These are phyloP conservation scores for Geotrichum carabidarum DNA, from an alignment of 1,139 yeast genomes.

Conservation along the genomic window DNA sequence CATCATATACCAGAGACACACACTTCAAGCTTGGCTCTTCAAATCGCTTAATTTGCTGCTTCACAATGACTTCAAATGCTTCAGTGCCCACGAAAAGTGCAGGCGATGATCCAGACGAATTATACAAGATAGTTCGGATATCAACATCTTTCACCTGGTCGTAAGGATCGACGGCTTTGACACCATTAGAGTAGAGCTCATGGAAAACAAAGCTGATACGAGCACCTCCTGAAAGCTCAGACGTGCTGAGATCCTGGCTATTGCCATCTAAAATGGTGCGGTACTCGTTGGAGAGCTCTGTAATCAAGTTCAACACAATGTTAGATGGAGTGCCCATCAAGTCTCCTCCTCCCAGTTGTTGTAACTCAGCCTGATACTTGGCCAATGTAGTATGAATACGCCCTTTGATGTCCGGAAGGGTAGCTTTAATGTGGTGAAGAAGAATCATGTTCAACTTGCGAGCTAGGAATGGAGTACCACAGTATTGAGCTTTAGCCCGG, in stretches of 20 bases:
- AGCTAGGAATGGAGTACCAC: slow-evolving; percentile 97
- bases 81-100: slow-evolving; percentile 94
- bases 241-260: slow-evolving; percentile 73
- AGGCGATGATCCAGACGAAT: slow-evolving; percentile 94
- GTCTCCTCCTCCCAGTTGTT: slow-evolving; percentile 66
- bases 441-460: slow-evolving; percentile 85
- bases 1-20: slow-evolving; percentile 88
- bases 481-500: slow-evolving; percentile 81
- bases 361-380: slow-evolving; percentile 78
- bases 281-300: slow-evolving; percentile 89
- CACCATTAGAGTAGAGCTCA: slow-evolving; percentile 90
- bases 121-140: slow-evolving; percentile 88
- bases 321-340: slow-evolving; percentile 84
- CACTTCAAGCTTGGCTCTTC: slow-evolving; percentile 94
- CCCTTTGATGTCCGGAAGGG: slow-evolving; percentile 91
- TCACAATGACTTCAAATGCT: slow-evolving; percentile 92
- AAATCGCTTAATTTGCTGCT: slow-evolving; percentile 89
- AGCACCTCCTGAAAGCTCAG: slow-evolving; percentile 94
- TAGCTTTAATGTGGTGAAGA: slow-evolving; percentile 87
- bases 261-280: slow-evolving; percentile 91
- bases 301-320: slow-evolving; percentile 82
- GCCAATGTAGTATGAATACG: slow-evolving; percentile 85
- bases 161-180: slow-evolving; percentile 89
- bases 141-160: slow-evolving; percentile 96
- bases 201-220: slow-evolving; percentile 96